These are phyloP conservation scores for Ophiocordyceps australis DNA, from an alignment of 2,329 filamentous ascomycete species.

Conservation along the genomic window DNA sequence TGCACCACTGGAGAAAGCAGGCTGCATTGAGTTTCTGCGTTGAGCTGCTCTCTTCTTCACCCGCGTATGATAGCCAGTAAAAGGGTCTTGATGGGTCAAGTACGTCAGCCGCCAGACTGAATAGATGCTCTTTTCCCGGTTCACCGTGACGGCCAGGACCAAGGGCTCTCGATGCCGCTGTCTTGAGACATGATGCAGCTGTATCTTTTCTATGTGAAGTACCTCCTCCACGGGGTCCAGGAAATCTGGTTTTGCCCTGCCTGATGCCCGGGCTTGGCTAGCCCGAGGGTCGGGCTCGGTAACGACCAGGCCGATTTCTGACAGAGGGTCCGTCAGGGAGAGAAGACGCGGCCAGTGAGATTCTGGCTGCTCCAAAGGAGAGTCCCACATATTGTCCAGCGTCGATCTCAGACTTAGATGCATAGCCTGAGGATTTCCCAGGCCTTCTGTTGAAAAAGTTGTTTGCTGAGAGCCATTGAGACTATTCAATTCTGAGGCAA, in stretches of 20 bases:
- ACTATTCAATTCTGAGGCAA: conserved; percentile 46
- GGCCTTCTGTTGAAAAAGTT: conserved; percentile 36
- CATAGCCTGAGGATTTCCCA: conserved; percentile 34
- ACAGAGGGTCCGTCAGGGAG: conserved; percentile 67
- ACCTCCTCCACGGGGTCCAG: conserved; percentile 68
- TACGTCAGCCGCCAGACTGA: conserved; percentile 77
- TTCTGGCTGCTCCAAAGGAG: conserved; percentile 30
- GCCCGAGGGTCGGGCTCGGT: conserved; percentile 27
- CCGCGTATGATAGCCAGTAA: conserved; percentile 26
- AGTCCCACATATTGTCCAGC: conserved; percentile 39
- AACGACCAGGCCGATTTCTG: conserved; percentile 72
- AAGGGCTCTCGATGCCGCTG: conserved; percentile 29
- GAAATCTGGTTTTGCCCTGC: conserved; percentile 29
- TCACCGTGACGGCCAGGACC: conserved; percentile 64
- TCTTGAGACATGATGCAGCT: conserved; percentile 28
- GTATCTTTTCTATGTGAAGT: conserved; percentile 56
- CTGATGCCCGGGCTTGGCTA: conserved; percentile 11
- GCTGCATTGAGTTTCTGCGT: conserved; percentile 46
- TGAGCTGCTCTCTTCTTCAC: conserved; percentile 27
- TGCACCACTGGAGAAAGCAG: conserved; percentile 52
- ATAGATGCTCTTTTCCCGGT: conserved; percentile 57
- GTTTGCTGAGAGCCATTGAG: conserved; percentile 30
- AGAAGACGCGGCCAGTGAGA: conserved; percentile 60
- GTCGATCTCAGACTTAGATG: conserved; percentile 33
- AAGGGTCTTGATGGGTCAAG: conserved; percentile 45